A percentile compares a stretch with the other conserved stretches of the same genome.
phyloP scores from a whole-genome alignment of 2,329 filamentous ascomycete species.

The Penicillium sp. region DNA sequence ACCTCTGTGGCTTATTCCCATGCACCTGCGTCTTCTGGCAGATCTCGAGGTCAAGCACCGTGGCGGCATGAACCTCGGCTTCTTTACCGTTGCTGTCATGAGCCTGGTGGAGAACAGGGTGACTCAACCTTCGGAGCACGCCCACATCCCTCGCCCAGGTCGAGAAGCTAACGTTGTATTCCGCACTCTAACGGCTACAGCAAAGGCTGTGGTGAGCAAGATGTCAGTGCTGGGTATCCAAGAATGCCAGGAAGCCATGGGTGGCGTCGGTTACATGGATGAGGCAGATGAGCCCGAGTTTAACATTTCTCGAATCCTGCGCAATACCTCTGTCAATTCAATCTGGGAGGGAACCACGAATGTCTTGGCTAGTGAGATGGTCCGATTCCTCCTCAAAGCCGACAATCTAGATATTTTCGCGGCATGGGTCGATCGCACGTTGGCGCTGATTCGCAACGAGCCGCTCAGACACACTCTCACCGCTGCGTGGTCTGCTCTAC shows the following conservation, averaged over 20 bases:
- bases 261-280: slow-evolving; percentile 44
- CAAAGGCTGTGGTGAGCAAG: slow-evolving; percentile 42
- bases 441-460: slow-evolving; percentile 16
- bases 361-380: slow-evolving; percentile 61
- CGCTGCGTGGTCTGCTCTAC: slow-evolving; percentile 22
- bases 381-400: slow-evolving; percentile 37
- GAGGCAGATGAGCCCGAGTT: slow-evolving; percentile 58
- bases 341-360: slow-evolving; percentile 77
- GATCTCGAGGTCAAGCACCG: slow-evolving; percentile 43
- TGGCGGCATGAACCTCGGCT: slow-evolving; percentile 40
- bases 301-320: slow-evolving; percentile 67
- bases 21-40: slow-evolving; percentile 45
- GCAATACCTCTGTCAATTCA: slow-evolving; percentile 59
- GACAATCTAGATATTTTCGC: slow-evolving; percentile 35
- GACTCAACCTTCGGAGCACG: slow-evolving; percentile 38
- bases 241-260: slow-evolving; percentile 43
- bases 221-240: slow-evolving; percentile 34
- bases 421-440: slow-evolving; percentile 47
- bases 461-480: slow-evolving; percentile 12
- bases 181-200: slow-evolving; percentile 33
- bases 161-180: slow-evolving; percentile 31
- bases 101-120: slow-evolving; percentile 56
- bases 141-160: slow-evolving; percentile 48
- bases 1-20: slow-evolving; percentile 42
- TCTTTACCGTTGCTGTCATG: slow-evolving; percentile 36